Evolutionary conservation across 2,329 filamentous ascomycete genomes (phyloP), one percentile per base, ranked within the genome.

Genomic region (Colletotrichum sp.): DNA sequence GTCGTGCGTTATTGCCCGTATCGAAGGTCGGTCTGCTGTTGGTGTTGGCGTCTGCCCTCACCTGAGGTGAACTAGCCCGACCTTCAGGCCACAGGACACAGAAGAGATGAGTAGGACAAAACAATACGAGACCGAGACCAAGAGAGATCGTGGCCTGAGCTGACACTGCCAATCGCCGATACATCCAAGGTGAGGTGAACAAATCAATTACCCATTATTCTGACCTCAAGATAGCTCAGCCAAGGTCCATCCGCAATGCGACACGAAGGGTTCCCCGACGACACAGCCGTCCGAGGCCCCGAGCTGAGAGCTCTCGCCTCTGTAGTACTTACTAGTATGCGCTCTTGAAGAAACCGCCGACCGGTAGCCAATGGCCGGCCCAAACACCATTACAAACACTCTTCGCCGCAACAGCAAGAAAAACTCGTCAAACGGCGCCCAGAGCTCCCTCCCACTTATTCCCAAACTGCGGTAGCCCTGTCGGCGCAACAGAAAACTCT

Each of bases 221-320:
- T 66, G 63, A 52, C 36, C 63, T 66, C 63, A 52, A 66, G 15
- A 66, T 66, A 52, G 63, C 34, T 66, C 63, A 66, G 0, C 16
- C 30, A 15, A 69, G 28, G 9, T 28, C 30, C 66, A 69, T 34
- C 7, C 66, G 24, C 57, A 34, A 59, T 70, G 57, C 28, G 68
- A 70, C 68, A 36, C 26, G 57, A 70, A 70, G 68, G 57, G 44
- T 68, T 68, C 65, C 65, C 28, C n/a, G 68, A 69, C 67, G n/a
- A 39, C 65, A 32, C 63, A 34, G 16, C 28, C 26, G 59, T 62
- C 28, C 44, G 36, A 44, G 36, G 16, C 36, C 16, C 36, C 36
- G 44, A 52, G 44, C 59, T 62, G 28, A 34, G 18, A 34, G 24
- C 36, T 18, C 63, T 66, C 36, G 44, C 36, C 30, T 52, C 34